A percentile compares a stretch with the other conserved stretches of the same genome.
Evolutionary conservation across 257 asterid species (phyloP).

Genomic region (Solanum pimpinellifolium): DNA sequence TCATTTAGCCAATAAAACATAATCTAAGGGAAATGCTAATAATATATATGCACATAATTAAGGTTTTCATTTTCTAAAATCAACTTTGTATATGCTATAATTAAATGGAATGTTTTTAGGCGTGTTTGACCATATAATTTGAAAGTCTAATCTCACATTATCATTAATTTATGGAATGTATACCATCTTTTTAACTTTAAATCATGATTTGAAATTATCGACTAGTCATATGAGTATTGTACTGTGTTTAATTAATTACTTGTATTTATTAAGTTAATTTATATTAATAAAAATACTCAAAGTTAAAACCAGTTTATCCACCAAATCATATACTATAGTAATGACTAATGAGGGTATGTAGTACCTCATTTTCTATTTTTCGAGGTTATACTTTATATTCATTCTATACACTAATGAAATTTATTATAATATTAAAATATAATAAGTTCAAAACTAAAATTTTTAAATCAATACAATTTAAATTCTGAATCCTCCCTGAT

Average conservation of each 20-base stretch:
- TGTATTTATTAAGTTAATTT: not conserved
- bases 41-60: not conserved
- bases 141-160: not conserved
- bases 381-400: not conserved
- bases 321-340: not conserved
- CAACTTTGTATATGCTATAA: not conserved
- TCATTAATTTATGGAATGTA: not conserved
- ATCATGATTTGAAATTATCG: not conserved
- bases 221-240: not conserved
- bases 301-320: not conserved
- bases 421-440: not conserved
- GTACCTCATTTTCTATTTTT: not conserved
- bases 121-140: not conserved
- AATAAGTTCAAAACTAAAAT: not conserved
- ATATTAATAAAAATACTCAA: not conserved
- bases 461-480: not conserved
- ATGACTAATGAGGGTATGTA: not conserved
- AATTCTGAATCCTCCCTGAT: not conserved
- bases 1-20: slow-evolving; percentile 9
- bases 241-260: not conserved
- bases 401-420: not conserved
- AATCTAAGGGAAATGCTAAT: not conserved
- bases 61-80: not conserved
- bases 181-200: not conserved
- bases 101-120: not conserved